A percentile compares a stretch with the other conserved stretches of the same genome.
Conservation (phyloP, 2,329 filamentous ascomycete genomes). For the Hyphodiscus sp. region DNA sequence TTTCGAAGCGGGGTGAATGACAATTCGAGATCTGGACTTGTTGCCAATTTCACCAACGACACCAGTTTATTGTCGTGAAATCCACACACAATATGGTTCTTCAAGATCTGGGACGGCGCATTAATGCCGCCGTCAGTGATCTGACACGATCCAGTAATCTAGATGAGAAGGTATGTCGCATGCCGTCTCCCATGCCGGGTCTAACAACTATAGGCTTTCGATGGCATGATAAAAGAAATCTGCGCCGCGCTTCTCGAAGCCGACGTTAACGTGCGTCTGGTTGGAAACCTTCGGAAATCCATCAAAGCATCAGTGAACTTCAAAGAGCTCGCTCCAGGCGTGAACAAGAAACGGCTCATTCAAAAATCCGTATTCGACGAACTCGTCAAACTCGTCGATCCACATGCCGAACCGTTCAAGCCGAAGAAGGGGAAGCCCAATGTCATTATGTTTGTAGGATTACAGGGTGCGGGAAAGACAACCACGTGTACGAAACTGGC, state of each 20-base stretch:
- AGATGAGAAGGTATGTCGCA: constrained; percentile 73
- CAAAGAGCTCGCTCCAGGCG: constrained; percentile 80
- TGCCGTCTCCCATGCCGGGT: constrained; percentile 1
- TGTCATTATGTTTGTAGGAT: constrained; percentile 98
- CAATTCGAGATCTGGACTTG: neutral
- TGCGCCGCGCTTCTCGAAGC: constrained; percentile 91
- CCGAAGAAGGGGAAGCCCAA: constrained; percentile 94
- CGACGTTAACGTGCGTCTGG: constrained; percentile 94
- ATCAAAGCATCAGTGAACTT: constrained; percentile 91
- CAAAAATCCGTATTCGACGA: constrained; percentile 98
- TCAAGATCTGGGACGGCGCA: constrained; percentile 96
- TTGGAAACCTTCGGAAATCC: constrained; percentile 84
- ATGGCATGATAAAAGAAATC: constrained; percentile 97
- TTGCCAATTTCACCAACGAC: neutral
- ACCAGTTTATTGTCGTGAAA: constrained; percentile 5
- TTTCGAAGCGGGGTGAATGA: constrained; percentile 1
- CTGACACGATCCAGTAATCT: constrained; percentile 87
- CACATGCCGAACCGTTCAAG: constrained; percentile 91
- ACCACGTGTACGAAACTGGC: constrained; percentile 97
- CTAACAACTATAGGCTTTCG: constrained; percentile 67
- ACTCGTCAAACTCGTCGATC: constrained; percentile 90
- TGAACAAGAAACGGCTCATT: constrained; percentile 97
- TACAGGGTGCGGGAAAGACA: constrained; percentile 96
- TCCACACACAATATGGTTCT: constrained; percentile 69
- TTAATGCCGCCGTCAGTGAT: constrained; percentile 93